Conservation (phyloP, 768 basidiomycete genomes). For the Auricularia sp. region DNA sequence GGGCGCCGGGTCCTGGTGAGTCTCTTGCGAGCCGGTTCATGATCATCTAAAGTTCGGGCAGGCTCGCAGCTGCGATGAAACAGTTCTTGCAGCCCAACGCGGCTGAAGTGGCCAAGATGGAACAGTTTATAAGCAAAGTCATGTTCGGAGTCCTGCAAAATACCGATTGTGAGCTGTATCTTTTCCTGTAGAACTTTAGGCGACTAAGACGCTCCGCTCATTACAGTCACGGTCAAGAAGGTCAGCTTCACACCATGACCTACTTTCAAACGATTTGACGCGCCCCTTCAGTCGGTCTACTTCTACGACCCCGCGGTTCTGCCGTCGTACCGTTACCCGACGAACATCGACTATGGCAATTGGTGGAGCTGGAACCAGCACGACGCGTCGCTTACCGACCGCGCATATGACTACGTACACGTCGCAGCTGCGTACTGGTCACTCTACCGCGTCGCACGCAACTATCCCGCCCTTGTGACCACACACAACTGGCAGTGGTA, state of each 20-base stretch:
- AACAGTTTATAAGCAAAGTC: constrained; percentile 36
- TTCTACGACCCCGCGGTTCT: constrained; percentile 39
- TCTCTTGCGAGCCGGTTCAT: not conserved
- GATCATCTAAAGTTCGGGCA: constrained; percentile 10
- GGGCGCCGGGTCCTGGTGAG: constrained; percentile 44
- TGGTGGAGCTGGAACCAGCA: constrained; percentile 34
- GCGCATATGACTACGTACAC: constrained; percentile 39
- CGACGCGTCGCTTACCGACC: constrained; percentile 16
- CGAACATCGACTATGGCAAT: constrained; percentile 37
- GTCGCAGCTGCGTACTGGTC: constrained; percentile 40
- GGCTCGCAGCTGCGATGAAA: constrained; percentile 47
- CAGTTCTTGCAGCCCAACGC: constrained; percentile 45
- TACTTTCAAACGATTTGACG: not conserved
- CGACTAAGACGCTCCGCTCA: too few species aligned
- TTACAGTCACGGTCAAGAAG: constrained; percentile 33
- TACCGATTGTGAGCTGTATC: constrained; percentile 25
- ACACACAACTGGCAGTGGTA: constrained; percentile 47
- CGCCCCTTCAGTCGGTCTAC: constrained; percentile 31
- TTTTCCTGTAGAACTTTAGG: not conserved
- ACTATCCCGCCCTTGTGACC: constrained; percentile 40
- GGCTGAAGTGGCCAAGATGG: constrained; percentile 42
- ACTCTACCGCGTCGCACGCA: constrained; percentile 45
- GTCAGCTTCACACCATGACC: constrained; percentile 14
- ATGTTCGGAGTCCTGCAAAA: constrained; percentile 45
- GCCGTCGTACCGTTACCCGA: constrained; percentile 39